A percentile compares a stretch with the other conserved stretches of the same genome.
phyloP scores from a whole-genome alignment of 495 filamentous ascomycete species.

The Trichoderma parareesei region DNA sequence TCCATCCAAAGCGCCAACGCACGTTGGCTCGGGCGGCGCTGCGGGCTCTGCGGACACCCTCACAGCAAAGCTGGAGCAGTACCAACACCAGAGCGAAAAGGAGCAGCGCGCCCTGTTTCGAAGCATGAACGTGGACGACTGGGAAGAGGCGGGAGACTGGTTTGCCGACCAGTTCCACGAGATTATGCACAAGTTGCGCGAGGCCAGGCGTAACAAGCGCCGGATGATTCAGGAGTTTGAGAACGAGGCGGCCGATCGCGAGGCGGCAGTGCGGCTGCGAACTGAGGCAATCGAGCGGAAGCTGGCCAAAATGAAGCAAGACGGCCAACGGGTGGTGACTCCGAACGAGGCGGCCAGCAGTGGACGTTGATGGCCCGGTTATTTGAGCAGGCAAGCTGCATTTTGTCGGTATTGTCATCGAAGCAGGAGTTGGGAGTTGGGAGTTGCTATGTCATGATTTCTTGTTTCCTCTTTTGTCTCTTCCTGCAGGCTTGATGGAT shows the following conservation, averaged over 20 bases:
- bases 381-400: not conserved
- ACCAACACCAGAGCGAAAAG: conserved; percentile 26
- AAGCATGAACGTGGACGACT: conserved; percentile 58
- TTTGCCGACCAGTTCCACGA: conserved; percentile 61
- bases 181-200: conserved; percentile 55
- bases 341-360: conserved; percentile 31
- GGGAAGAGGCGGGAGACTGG: conserved; percentile 78
- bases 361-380: not conserved
- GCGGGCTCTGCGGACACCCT: conserved; percentile 21
- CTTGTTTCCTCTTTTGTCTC: not conserved
- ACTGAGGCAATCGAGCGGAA: conserved; percentile 45
- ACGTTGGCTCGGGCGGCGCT: conserved; percentile 17
- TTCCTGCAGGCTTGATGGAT: not conserved
- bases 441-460: not conserved
- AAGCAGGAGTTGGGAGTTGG: not conserved
- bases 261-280: conserved; percentile 45
- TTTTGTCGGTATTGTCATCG: not conserved
- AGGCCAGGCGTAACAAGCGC: conserved; percentile 56
- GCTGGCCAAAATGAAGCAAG: conserved; percentile 44
- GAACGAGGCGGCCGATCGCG: conserved; percentile 48
- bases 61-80: conserved; percentile 36
- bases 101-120: conserved; percentile 57
- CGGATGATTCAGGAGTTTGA: conserved; percentile 59
- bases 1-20: conserved; percentile 30
- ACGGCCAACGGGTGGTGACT: conserved; percentile 49